These are phyloP conservation scores for Rhodotorula babjevae DNA, from an alignment of 768 basidiomycete species.

Conservation along the genomic window DNA sequence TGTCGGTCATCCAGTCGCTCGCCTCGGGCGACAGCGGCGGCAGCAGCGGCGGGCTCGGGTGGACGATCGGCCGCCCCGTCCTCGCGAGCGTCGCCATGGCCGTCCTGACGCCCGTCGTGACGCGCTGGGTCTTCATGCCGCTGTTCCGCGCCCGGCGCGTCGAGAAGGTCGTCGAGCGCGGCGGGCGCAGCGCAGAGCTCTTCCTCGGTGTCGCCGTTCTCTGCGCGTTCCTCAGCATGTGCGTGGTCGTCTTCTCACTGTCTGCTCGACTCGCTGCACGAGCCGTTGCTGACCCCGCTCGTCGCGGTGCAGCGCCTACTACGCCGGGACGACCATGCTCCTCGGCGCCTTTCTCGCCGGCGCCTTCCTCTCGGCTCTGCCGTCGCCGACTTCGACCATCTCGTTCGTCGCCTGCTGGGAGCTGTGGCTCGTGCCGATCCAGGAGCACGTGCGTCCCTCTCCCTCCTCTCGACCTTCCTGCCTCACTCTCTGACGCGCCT, in stretches of 20 bases:
- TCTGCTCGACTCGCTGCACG: no score
- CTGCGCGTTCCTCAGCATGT: slow-evolving; percentile 31
- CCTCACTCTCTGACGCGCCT: no score
- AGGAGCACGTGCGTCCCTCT: slow-evolving; percentile 41
- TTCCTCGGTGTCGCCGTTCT: slow-evolving; percentile 17
- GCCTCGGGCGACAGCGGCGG: neutral
- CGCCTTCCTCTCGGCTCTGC: slow-evolving; percentile 50
- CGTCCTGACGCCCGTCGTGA: slow-evolving; percentile 48
- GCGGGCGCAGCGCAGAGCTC: neutral
- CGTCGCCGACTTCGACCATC: slow-evolving; percentile 10
- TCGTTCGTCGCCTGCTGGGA: slow-evolving; percentile 47
- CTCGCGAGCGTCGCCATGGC: slow-evolving; percentile 58
- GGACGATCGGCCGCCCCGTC: slow-evolving; percentile 56
- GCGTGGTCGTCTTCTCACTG: no score
- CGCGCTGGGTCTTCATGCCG: slow-evolving; percentile 44
- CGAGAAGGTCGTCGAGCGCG: neutral
- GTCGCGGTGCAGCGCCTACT: slow-evolving; percentile 45
- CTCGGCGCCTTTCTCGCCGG: slow-evolving; percentile 64
- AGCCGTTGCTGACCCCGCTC: neutral
- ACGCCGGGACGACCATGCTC: slow-evolving; percentile 59
- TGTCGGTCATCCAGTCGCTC: slow-evolving; percentile 52
- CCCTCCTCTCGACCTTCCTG: neutral
- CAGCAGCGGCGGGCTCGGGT: slow-evolving; percentile 17
- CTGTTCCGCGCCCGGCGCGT: slow-evolving; percentile 16
- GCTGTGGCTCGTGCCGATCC: slow-evolving; percentile 48